Conservation (phyloP, 2,329 filamentous ascomycete species). For the Arthrinium phaeospermum region DNA sequence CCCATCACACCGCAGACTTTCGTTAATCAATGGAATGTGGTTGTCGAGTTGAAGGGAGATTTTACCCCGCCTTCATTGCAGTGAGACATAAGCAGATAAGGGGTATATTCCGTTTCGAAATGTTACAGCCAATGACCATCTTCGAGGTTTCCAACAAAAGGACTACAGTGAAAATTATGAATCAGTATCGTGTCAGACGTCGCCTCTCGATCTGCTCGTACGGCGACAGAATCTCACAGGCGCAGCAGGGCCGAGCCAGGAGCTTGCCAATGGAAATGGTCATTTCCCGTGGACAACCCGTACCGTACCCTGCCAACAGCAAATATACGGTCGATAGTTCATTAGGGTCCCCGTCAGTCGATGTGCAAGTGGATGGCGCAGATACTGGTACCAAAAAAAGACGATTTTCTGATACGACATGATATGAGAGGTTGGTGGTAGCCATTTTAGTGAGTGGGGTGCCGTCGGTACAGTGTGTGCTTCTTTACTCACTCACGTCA, state of each 20-base stretch:
- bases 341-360: background rate
- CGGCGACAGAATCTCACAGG: background rate
- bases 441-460: background rate
- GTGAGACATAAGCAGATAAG: background rate
- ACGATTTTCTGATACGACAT: background rate
- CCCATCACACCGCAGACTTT: background rate
- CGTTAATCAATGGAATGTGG: background rate
- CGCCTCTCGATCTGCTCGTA: background rate
- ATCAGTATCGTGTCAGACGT: background rate
- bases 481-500: background rate
- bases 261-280: background rate
- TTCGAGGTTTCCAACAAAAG: background rate
- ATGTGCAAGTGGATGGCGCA: background rate
- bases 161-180: background rate
- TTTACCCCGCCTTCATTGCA: background rate
- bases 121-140: too few relatives aligned
- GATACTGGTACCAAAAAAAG: background rate
- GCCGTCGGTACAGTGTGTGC: background rate
- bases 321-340: background rate
- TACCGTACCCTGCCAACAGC: background rate
- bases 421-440: conserved; percentile 1
- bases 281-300: background rate
- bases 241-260: too few relatives aligned
- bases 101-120: too few relatives aligned
- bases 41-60: background rate